Percentiles rank a stretch among this genome's conserved stretches.
Evolutionary conservation across 257 asterid species (phyloP).

Genomic region (Solanum corneliomulleri): DNA sequence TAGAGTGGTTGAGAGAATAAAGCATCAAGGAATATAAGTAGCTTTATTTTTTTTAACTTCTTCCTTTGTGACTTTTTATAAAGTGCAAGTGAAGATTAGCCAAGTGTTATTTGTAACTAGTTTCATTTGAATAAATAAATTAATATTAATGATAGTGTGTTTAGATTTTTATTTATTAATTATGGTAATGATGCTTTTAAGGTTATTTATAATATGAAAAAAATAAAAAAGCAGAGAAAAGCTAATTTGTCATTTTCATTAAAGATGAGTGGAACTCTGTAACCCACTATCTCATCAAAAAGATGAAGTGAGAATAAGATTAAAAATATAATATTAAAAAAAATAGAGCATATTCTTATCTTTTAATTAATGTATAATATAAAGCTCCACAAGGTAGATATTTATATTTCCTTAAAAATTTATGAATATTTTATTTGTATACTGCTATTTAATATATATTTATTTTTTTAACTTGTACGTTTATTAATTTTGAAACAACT

Average conservation of each 20-base stretch:
- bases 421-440: background rate
- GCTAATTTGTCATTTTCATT: background rate
- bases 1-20: background rate
- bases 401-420: background rate
- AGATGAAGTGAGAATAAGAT: background rate
- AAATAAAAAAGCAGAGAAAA: background rate
- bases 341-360: background rate
- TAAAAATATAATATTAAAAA: background rate
- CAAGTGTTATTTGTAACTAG: background rate
- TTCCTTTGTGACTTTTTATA: background rate
- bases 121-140: background rate
- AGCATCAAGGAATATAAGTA: background rate
- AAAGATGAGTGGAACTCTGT: background rate
- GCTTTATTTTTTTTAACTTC: background rate
- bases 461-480: accelerated
- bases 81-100: background rate
- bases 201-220: background rate
- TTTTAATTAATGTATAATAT: background rate
- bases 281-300: background rate
- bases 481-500: background rate
- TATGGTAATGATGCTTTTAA: background rate
- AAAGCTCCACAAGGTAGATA: background rate
- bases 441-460: background rate
- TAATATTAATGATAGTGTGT: background rate
- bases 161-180: background rate